Percentiles rank a stretch among this genome's conserved stretches.
Evolutionary conservation across 805 yeast genomes (phyloP).

Genomic region (Yarrowia sp.): DNA sequence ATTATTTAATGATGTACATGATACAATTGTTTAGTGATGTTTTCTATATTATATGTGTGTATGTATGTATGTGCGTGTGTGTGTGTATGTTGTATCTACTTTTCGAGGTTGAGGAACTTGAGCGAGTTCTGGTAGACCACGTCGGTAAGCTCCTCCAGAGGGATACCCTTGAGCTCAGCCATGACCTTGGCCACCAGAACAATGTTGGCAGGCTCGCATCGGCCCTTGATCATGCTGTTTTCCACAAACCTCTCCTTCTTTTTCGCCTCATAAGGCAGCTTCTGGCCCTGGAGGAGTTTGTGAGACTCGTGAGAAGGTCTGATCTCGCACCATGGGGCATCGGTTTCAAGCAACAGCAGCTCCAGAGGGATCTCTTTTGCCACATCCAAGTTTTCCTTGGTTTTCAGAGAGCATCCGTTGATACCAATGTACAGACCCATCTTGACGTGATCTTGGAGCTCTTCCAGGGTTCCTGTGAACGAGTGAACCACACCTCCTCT

Average conservation of each 20-base stretch:
- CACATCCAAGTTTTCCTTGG: conserved; percentile 66
- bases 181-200: conserved; percentile 74
- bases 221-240: conserved; percentile 59
- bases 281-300: conserved; percentile 41
- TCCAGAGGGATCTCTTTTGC: conserved; percentile 66
- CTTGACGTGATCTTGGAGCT: conserved; percentile 53
- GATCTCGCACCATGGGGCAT: conserved; percentile 98
- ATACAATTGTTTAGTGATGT: conserved; percentile 24
- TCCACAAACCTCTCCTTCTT: conserved; percentile 58
- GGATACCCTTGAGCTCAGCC: conserved; percentile 47
- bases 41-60: background rate
- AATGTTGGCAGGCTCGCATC: conserved; percentile 90
- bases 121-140: conserved; percentile 4
- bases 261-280: conserved; percentile 54
- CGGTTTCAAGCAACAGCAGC: conserved; percentile 80
- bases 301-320: conserved; percentile 76
- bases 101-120: conserved; percentile 18
- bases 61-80: background rate
- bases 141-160: conserved; percentile 42
- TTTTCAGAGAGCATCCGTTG: conserved; percentile 89
- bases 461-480: conserved; percentile 77
- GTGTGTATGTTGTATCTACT: background rate
- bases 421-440: conserved; percentile 71
- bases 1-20: conserved; percentile 24
- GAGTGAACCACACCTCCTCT: conserved; percentile 88